phyloP scores from a whole-genome alignment of 768 basidiomycete species.

The Amanita pseudoporphyria region DNA sequence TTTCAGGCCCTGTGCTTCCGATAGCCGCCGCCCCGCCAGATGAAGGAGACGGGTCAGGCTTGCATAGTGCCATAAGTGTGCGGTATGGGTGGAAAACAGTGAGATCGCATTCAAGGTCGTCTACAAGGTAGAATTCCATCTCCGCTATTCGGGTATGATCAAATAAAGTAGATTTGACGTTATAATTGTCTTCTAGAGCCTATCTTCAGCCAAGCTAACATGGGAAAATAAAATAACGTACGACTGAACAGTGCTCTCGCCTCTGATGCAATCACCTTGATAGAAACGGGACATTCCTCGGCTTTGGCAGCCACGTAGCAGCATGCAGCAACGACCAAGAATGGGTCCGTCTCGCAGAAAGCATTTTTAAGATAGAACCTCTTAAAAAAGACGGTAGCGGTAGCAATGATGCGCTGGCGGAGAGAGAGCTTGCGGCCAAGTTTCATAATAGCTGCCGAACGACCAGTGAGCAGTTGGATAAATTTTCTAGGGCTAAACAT shows the following conservation, averaged over 20 bases:
- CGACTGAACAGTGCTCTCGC: constrained; percentile 69
- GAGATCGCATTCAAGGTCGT: constrained; percentile 93
- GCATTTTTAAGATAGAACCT: constrained; percentile 96
- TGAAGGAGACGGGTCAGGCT: constrained; percentile 37
- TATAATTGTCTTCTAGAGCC: constrained; percentile 52
- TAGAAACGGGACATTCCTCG: constrained; percentile 91
- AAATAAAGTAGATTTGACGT: constrained; percentile 64
- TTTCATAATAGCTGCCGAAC: constrained; percentile 85
- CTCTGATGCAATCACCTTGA: constrained; percentile 86
- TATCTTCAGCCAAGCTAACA: background rate
- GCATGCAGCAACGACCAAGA: constrained; percentile 87
- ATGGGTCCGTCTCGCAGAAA: constrained; percentile 94
- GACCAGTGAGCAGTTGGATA: too few species aligned
- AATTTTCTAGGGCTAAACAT: too few species aligned
- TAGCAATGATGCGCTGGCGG: constrained; percentile 87
- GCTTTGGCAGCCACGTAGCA: constrained; percentile 96
- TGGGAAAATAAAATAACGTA: constrained; percentile 20
- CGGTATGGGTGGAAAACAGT: constrained; percentile 94
- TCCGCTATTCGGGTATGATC: constrained; percentile 92
- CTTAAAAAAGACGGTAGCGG: constrained; percentile 90
- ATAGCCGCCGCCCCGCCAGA: background rate
- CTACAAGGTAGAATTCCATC: constrained; percentile 98
- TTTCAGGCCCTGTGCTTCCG: constrained; percentile 17
- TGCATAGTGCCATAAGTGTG: constrained; percentile 71
- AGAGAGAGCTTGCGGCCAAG: constrained; percentile 76